Base-by-base conservation (phyloP, 805 yeast species). In the Scheffersomyces lignosus region DNA sequence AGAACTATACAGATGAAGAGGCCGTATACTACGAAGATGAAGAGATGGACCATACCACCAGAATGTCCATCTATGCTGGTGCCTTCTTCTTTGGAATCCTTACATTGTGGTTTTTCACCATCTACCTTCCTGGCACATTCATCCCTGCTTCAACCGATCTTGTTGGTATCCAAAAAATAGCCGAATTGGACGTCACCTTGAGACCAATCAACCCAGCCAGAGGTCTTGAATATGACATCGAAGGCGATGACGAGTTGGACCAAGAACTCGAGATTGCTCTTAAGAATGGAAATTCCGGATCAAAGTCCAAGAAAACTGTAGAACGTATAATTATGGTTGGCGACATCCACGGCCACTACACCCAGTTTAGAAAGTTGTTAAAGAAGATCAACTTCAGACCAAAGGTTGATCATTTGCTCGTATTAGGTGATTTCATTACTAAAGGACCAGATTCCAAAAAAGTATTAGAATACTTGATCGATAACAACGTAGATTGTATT, bases 351-450 rank as follows among this genome's bases (percentile, higher is more conserved):
- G 97, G 96, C 2, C 80, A 81, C 48, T 78, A 70, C 49, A 61
- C 68, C 5, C 78, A 78, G 49, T 63, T 89, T 37, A 55, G 56
- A 38, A 60, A 68, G 33, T 64, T 91, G 27, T 61, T 90, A 37
- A 49, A 66, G 6, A 73, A 77, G 49, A 49, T 77, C 15, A 58
- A 70, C 9, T 77, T 70, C 49, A 67, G 78, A 38, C 55, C 58
- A 12, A 50, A 65, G 15, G 49, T 57, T 6, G 95, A 87, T 54
- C 74, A 75, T 29, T 67, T 89, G 10, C 62, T 90, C 1, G 64
- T 89, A 15, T 60, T 89, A 15, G 98, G 98, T 3, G 97, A 90
- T 54, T 87, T 89, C 57, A 68, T 87, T 13, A 72, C 88, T 34
- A 91, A 90, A 55, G 98, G 98, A 1, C 81, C 85, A 4, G 79